Evolutionary conservation across 805 yeast genomes (phyloP).

Genomic region (Debaryomyces tyrocola): DNA sequence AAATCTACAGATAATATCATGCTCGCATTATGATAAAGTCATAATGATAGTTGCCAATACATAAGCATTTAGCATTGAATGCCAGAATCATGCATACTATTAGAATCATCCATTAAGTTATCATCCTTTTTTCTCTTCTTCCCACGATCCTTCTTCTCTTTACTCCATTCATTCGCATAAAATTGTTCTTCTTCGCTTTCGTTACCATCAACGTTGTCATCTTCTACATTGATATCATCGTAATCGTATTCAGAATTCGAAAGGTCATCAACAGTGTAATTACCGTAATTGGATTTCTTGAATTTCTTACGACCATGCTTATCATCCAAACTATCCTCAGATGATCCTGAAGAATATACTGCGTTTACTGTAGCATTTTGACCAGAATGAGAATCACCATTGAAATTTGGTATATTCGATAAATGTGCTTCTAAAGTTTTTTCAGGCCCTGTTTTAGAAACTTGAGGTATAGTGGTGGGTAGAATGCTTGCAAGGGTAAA

Average conservation of each 20-base stretch:
- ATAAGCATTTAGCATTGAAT: slow-evolving; percentile 11
- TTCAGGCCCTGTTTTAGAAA: neutral
- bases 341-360: neutral
- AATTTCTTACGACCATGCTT: neutral
- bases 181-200: slow-evolving; percentile 18
- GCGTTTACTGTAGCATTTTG: neutral
- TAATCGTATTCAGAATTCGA: slow-evolving; percentile 7
- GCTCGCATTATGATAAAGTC: too few relatives aligned
- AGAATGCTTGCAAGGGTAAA: slow-evolving; percentile 17
- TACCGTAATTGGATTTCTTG: neutral
- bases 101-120: slow-evolving; percentile 11
- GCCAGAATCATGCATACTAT: slow-evolving; percentile 12
- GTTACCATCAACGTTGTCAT: slow-evolving; percentile 11
- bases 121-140: slow-evolving; percentile 8
- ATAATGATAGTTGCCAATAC: neutral
- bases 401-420: slow-evolving; percentile 8
- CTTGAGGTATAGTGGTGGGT: slow-evolving; percentile 11
- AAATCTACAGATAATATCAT: too few relatives aligned
- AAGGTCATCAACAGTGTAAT: slow-evolving; percentile 1
- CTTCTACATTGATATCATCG: slow-evolving; percentile 19
- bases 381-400: neutral
- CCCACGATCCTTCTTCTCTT: slow-evolving; percentile 1
- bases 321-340: neutral
- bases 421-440: slow-evolving; percentile 5
- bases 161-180: slow-evolving; percentile 17